Base-by-base conservation (phyloP, 306 rosid genomes). In the Acacia confusa region DNA sequence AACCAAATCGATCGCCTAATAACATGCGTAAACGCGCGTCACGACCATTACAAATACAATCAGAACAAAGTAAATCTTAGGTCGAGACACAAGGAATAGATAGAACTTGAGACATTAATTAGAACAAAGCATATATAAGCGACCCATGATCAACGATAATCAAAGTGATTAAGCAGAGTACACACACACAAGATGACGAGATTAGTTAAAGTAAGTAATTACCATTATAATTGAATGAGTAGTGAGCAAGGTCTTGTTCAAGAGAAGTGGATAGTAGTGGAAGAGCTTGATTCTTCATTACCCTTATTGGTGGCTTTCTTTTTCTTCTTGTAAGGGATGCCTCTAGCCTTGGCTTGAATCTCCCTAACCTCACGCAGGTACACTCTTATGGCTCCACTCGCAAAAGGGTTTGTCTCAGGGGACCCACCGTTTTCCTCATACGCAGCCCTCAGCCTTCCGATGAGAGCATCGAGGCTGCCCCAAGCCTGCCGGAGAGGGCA, bases 401-500 rank as follows among this genome's bases (percentile, higher is more conserved):
- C 99, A 24, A 93, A 93, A 69, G 99, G 99, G 70, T 96, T 96
- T 0, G 83, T 86, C 69, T 92, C 92, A 0, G 91, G 94, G 4
- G 93, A 75, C 19, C 99, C 99, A 40, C 99, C 98, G 27, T 94
- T 90, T 79, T 96, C 98, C 71, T 96, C 99, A 22, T 93, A 96
- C 20, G 99, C 99, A 20, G 99, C 99, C 44, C 98, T 83, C 7
- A 96, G 93, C 34, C 99, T 79, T 5, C 99, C 99, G 60, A 96
- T 96, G 44, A 96, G 97, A 1, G 99, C 98, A 64, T 96, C 99
- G 2, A 96, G 94, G 80, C 97, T 92, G 0, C 99, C 99, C 99
- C 99, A 96, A 19, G 99, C 99, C 34, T 96, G 99, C 9, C 92
- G 50, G 0, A 96, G 91, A 0, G 99, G 99, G 50, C 99, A 96